Percentiles rank a stretch among this genome's conserved stretches.
phyloP scores from a whole-genome alignment of 1,139 yeast species.

The Lizanozyma gosingica region DNA sequence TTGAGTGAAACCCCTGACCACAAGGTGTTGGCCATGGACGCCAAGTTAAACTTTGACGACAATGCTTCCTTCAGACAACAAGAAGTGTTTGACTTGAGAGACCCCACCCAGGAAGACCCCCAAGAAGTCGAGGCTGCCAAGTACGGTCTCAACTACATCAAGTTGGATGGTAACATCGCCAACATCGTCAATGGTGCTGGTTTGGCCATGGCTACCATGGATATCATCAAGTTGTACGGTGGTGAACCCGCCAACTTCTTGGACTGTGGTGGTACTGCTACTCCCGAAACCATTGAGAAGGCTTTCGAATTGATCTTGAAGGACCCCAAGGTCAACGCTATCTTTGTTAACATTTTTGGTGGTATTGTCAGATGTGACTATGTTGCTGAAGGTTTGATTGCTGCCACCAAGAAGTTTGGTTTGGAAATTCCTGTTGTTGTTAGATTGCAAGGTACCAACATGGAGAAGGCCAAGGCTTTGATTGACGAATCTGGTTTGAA shows the following conservation, averaged over 20 bases:
- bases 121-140: conserved; percentile 90
- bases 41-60: conserved; percentile 96
- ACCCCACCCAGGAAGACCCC: conserved; percentile 94
- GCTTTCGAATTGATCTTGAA: conserved; percentile 91
- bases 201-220: conserved; percentile 99
- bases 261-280: conserved; percentile 99
- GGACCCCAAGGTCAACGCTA: conserved; percentile 86
- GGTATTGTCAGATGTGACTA: conserved; percentile 99
- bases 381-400: conserved; percentile 95
- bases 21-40: conserved; percentile 96
- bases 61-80: conserved; percentile 92
- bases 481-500: conserved; percentile 85
- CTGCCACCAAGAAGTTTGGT: conserved; percentile 84
- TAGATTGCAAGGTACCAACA: conserved; percentile 97
- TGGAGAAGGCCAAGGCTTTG: conserved; percentile 80
- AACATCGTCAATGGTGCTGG: conserved; percentile 99
- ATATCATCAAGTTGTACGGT: conserved; percentile 94
- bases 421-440: conserved; percentile 93
- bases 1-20: conserved; percentile 87
- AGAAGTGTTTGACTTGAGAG: conserved; percentile 96
- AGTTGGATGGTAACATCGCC: conserved; percentile 97
- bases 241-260: conserved; percentile 99
- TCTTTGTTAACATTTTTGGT: conserved; percentile 96
- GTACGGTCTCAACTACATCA: conserved; percentile 90
- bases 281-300: conserved; percentile 94